Evolutionary conservation across 176 grass and related monocot genomes (phyloP).

Genomic region (Pontederia paniculata): DNA sequence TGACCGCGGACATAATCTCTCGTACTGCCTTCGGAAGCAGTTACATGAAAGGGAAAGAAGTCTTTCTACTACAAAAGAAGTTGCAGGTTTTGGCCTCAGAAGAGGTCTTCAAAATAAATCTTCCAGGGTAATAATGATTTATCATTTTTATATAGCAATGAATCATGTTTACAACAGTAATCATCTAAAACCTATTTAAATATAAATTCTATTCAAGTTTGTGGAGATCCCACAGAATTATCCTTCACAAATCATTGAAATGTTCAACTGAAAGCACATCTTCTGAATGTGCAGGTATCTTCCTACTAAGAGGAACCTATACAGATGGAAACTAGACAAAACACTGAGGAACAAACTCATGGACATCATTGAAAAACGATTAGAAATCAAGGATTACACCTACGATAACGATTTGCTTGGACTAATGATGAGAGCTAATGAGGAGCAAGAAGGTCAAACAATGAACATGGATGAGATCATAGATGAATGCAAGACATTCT

Average conservation of each 20-base stretch:
- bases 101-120: neutral
- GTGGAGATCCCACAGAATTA: neutral
- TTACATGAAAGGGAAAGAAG: conserved; percentile 11
- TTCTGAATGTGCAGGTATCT: neutral
- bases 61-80: neutral
- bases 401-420: neutral
- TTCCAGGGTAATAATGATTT: neutral
- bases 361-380: neutral
- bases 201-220: too few relatives aligned
- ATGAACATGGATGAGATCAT: conserved; percentile 29
- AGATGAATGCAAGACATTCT: conserved; percentile 49
- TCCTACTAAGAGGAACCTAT: neutral
- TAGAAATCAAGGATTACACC: neutral
- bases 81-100: neutral
- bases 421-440: too few relatives aligned
- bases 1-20: neutral
- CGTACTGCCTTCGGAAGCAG: conserved; percentile 3
- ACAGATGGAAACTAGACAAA: neutral
- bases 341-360: neutral
- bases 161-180: too few relatives aligned
- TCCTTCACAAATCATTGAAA: neutral
- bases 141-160: too few relatives aligned
- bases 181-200: too few relatives aligned
- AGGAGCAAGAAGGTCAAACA: too few relatives aligned
- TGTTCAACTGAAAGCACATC: too few relatives aligned